These are phyloP conservation scores for Solanum chaucha DNA, from an alignment of 257 asterid genomes.

Conservation along the genomic window DNA sequence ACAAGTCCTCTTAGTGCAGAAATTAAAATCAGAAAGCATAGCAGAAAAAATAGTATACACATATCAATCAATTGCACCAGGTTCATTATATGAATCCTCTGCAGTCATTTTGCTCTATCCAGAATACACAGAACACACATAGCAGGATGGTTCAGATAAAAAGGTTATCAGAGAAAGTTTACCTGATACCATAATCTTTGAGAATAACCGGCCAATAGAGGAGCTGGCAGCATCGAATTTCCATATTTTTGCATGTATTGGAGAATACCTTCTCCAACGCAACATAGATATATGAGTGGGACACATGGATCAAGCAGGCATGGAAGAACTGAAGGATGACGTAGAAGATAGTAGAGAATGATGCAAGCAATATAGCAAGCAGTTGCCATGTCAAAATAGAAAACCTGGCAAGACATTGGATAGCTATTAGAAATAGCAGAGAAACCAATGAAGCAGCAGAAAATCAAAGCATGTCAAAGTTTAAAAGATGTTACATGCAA, in stretches of 20 bases:
- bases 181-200: slow-evolving; percentile 67
- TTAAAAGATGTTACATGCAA: slow-evolving; percentile 37
- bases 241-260: slow-evolving; percentile 47
- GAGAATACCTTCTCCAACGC: slow-evolving; percentile 33
- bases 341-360: slow-evolving; percentile 47
- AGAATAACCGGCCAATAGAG: slow-evolving; percentile 83
- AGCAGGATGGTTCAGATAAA: not conserved
- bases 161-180: not conserved
- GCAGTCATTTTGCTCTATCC: not conserved
- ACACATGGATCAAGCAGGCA: slow-evolving; percentile 31
- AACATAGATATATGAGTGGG: slow-evolving; percentile 19
- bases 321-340: slow-evolving; percentile 50
- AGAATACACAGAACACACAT: not conserved
- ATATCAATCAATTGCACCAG: not conserved
- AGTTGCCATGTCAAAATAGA: slow-evolving; percentile 44
- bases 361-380: slow-evolving; percentile 51
- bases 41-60: not conserved
- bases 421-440: slow-evolving; percentile 10
- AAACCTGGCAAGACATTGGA: slow-evolving; percentile 45
- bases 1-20: not conserved
- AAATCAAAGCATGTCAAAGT: slow-evolving; percentile 1
- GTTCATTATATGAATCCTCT: not conserved
- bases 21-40: not conserved
- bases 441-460: not conserved
- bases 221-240: slow-evolving; percentile 63